Percentiles rank a stretch among this genome's conserved stretches.
These are phyloP conservation scores for Leishmania mexicana DNA, from an alignment of 208 protist genomes.

Conservation along the genomic window DNA sequence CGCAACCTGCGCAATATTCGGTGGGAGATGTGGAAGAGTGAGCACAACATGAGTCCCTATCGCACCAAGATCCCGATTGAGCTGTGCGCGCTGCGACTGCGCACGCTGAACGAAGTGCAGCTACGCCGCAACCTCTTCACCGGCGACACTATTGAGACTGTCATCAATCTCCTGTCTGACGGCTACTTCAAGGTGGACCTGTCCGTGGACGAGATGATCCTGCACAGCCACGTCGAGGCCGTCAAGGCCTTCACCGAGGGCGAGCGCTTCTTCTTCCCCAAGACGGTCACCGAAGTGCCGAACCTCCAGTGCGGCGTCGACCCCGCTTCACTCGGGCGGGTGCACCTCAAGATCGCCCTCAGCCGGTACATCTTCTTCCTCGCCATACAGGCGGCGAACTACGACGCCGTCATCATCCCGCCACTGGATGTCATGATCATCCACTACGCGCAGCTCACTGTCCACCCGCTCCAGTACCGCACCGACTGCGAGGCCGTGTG, in stretches of 20 bases:
- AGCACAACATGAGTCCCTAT: slow-evolving; percentile 83
- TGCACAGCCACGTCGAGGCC: slow-evolving; percentile 70
- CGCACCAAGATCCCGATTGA: slow-evolving; percentile 85
- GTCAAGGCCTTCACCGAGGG: slow-evolving; percentile 49
- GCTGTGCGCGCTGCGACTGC: slow-evolving; percentile 70
- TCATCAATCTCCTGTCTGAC: slow-evolving; percentile 82
- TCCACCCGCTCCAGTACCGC: slow-evolving; percentile 70
- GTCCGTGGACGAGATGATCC: slow-evolving; percentile 68
- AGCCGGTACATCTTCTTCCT: slow-evolving; percentile 92
- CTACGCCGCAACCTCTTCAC: slow-evolving; percentile 77
- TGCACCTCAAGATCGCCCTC: slow-evolving; percentile 65
- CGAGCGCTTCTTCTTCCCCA: slow-evolving; percentile 75
- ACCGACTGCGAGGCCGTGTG: slow-evolving; percentile 86
- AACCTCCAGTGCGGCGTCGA: slow-evolving; percentile 4
- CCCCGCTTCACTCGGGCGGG: slow-evolving; percentile 22
- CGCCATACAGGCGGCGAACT: slow-evolving; percentile 88
- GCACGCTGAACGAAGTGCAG: slow-evolving; percentile 67
- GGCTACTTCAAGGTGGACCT: slow-evolving; percentile 90
- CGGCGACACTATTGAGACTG: slow-evolving; percentile 73
- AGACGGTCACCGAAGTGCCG: slow-evolving; percentile 11
- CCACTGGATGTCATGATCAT: slow-evolving; percentile 88
- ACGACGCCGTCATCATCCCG: slow-evolving; percentile 85
- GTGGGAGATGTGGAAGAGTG: slow-evolving; percentile 81
- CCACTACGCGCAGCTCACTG: slow-evolving; percentile 85
- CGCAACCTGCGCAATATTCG: slow-evolving; percentile 62